Evolutionary conservation across 805 yeast genomes (phyloP).

Genomic region (Ogataea populi-albae): DNA sequence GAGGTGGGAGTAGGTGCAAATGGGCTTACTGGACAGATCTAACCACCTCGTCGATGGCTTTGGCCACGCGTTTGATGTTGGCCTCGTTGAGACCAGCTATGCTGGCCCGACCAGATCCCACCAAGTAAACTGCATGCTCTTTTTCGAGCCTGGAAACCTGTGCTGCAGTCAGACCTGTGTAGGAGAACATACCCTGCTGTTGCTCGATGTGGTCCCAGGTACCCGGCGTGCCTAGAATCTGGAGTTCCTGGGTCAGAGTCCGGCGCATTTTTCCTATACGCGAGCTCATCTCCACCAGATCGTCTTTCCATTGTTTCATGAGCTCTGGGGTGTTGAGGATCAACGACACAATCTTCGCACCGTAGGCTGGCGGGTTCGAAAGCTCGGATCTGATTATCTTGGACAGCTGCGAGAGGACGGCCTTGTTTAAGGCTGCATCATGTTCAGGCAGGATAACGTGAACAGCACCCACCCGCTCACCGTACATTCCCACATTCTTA

Average conservation of each 20-base stretch:
- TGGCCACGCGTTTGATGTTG: slow-evolving; percentile 77
- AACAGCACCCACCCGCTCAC: slow-evolving; percentile 95
- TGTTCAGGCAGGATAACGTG: slow-evolving; percentile 61
- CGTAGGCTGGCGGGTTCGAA: slow-evolving; percentile 94
- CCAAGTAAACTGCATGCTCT: slow-evolving; percentile 79
- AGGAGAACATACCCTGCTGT: slow-evolving; percentile 97
- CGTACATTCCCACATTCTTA: slow-evolving; percentile 94
- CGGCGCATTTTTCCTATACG: slow-evolving; percentile 80
- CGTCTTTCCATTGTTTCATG: slow-evolving; percentile 76
- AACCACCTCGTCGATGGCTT: slow-evolving; percentile 78
- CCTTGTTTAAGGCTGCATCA: slow-evolving; percentile 43
- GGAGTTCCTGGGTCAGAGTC: slow-evolving; percentile 58
- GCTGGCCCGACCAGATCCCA: slow-evolving; percentile 83
- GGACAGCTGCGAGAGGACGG: slow-evolving; percentile 73
- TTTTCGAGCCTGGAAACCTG: slow-evolving; percentile 76
- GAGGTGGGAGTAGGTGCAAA: too few relatives aligned
- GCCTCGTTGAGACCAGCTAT: slow-evolving; percentile 87
- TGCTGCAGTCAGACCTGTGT: slow-evolving; percentile 76
- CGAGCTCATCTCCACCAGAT: slow-evolving; percentile 81
- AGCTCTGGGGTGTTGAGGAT: slow-evolving; percentile 68
- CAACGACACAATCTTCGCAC: slow-evolving; percentile 83
- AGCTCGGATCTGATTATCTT: slow-evolving; percentile 77
- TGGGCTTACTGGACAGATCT: too few relatives aligned
- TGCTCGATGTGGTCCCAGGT: slow-evolving; percentile 86
- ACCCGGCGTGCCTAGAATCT: slow-evolving; percentile 74